Conservation (phyloP, 345 rosid species). For the Gynandropsis gynandra region DNA sequence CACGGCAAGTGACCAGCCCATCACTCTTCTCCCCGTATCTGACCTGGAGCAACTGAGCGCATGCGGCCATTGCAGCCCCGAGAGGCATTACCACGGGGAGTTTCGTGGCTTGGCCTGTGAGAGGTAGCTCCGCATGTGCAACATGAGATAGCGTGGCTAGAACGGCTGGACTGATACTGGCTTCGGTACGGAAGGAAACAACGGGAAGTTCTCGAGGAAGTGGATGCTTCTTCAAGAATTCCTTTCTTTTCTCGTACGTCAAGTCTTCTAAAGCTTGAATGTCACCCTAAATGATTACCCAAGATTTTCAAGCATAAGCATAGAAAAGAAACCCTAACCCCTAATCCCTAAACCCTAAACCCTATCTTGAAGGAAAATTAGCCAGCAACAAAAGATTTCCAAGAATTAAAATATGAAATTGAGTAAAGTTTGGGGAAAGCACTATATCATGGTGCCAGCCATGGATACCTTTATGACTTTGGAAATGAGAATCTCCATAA, state of each 20-base stretch:
- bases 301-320: background rate
- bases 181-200: conserved; percentile 89
- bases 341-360: background rate
- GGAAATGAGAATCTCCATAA: conserved; percentile 84
- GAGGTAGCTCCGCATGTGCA: conserved; percentile 83
- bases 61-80: conserved; percentile 96
- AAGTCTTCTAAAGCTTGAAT: conserved; percentile 90
- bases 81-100: conserved; percentile 86
- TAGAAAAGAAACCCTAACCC: background rate
- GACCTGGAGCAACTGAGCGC: conserved; percentile 76
- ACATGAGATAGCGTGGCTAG: conserved; percentile 75
- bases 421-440: too few relatives aligned
- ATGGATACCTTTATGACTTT: conserved; percentile 77
- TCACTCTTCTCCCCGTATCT: conserved; percentile 89
- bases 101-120: conserved; percentile 47
- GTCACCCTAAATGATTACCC: conserved; percentile 57
- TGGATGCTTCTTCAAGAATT: conserved; percentile 62
- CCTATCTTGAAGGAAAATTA: too few relatives aligned
- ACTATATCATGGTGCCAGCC: background rate
- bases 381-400: too few relatives aligned
- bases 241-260: conserved; percentile 79
- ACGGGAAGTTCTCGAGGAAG: conserved; percentile 74
- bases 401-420: background rate
- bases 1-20: conserved; percentile 79
- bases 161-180: conserved; percentile 72